Conservation (phyloP, 2,329 filamentous ascomycete genomes). For the Arthroderma uncinatum region DNA sequence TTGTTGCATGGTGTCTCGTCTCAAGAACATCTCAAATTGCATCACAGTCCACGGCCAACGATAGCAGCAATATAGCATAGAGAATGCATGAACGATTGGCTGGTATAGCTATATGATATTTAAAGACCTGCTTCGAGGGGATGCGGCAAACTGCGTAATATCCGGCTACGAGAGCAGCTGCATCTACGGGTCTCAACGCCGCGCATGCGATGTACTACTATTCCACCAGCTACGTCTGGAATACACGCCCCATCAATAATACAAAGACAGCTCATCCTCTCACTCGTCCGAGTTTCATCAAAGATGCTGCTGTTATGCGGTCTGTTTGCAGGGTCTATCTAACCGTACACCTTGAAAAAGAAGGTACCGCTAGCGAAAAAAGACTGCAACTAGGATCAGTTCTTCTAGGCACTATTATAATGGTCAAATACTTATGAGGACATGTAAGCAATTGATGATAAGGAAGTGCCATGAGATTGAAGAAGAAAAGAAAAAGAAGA, state of each 20-base stretch:
- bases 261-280: background rate
- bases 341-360: constrained; percentile 73
- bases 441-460: constrained; percentile 74
- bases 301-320: background rate
- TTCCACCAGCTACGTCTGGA: background rate
- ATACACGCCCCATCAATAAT: background rate
- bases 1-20: background rate
- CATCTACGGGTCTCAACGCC: too few relatives aligned
- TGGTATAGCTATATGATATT: background rate
- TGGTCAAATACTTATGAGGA: constrained; percentile 75
- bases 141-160: background rate
- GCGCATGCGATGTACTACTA: background rate
- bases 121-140: background rate
- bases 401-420: constrained; percentile 76
- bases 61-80: background rate
- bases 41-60: background rate
- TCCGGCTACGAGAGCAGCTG: background rate
- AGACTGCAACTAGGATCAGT: constrained; percentile 53
- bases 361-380: constrained; percentile 99
- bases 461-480: constrained; percentile 61
- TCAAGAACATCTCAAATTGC: background rate
- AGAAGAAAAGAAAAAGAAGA: constrained; percentile 29
- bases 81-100: background rate
- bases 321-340: constrained; percentile 91
- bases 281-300: background rate